Conservation (phyloP, 2,329 filamentous ascomycete species). For the Tolypocladium ophioglossoides region DNA sequence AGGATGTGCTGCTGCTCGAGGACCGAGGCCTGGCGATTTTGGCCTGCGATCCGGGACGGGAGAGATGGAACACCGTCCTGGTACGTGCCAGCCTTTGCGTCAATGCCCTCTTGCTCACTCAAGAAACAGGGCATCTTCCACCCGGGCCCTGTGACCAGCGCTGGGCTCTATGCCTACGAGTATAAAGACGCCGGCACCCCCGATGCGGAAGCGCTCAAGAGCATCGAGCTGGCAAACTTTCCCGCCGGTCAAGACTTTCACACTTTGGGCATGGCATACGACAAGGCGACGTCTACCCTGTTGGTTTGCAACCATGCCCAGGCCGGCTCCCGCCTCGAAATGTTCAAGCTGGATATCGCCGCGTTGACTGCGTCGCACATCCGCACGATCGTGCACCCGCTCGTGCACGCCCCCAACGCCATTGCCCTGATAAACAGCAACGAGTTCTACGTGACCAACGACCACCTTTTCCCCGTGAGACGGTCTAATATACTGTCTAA, state of each 20-base stretch:
- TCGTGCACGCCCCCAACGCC: slow-evolving; percentile 28
- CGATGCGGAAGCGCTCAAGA: slow-evolving; percentile 9
- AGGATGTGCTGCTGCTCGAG: slow-evolving; percentile 27
- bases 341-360: slow-evolving; percentile 25
- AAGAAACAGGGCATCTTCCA: slow-evolving; percentile 13
- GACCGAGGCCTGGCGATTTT: slow-evolving; percentile 23
- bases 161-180: slow-evolving; percentile 25
- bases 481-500: slow-evolving; percentile 13
- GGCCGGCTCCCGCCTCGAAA: slow-evolving; percentile 24
- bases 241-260: slow-evolving; percentile 24
- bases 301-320: slow-evolving; percentile 26
- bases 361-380: slow-evolving; percentile 22
- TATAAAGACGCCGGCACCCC: slow-evolving; percentile 13
- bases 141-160: slow-evolving; percentile 10
- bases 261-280: slow-evolving; percentile 27
- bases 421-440: slow-evolving; percentile 21
- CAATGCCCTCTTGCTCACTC: too few relatives aligned
- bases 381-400: slow-evolving; percentile 24
- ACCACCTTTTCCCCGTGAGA: slow-evolving; percentile 21
- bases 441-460: slow-evolving; percentile 31
- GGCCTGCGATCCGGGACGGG: slow-evolving; percentile 27
- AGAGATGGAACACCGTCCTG: slow-evolving; percentile 31
- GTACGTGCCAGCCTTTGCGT: slow-evolving; percentile 8
- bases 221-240: slow-evolving; percentile 12
- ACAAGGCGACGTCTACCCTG: slow-evolving; percentile 22